phyloP scores from a whole-genome alignment of 345 rosid species.

The Syzygium aromaticum region DNA sequence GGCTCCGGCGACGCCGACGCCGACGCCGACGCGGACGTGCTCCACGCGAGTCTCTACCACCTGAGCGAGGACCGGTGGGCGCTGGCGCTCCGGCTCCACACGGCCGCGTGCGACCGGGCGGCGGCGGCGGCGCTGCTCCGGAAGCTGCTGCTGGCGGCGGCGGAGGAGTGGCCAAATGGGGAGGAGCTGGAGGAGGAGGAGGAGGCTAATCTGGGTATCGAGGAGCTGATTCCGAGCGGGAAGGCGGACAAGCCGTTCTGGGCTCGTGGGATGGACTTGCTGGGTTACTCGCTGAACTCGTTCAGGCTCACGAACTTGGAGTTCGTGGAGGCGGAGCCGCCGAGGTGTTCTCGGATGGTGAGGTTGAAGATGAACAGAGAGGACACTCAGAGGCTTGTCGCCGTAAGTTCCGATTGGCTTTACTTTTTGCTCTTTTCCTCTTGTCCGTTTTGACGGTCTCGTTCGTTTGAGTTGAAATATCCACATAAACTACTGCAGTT shows the following conservation, averaged over 20 bases:
- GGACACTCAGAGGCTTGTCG: conserved; percentile 39
- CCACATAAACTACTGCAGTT: too few relatives aligned
- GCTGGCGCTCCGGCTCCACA: conserved; percentile 54
- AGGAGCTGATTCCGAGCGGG: conserved; percentile 65
- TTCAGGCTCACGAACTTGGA: conserved; percentile 51
- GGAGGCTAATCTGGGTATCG: conserved; percentile 47
- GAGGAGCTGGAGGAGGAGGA: conserved; percentile 1
- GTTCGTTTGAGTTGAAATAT: too few relatives aligned
- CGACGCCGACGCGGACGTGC: conserved; percentile 19
- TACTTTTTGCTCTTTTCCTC: neutral
- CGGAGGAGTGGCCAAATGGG: conserved; percentile 6
- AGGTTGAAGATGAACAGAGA: conserved; percentile 40
- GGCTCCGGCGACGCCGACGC: conserved; percentile 8
- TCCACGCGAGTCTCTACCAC: conserved; percentile 43
- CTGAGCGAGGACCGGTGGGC: conserved; percentile 31
- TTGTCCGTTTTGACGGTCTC: neutral
- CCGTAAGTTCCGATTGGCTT: conserved; percentile 18
- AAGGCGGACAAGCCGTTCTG: conserved; percentile 68
- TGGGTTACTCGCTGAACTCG: conserved; percentile 84
- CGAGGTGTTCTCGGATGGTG: conserved; percentile 42
- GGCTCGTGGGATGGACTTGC: conserved; percentile 84
- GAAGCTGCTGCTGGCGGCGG: conserved; percentile 30
- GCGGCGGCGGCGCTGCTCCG: conserved; percentile 50
- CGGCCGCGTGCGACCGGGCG: conserved; percentile 63
- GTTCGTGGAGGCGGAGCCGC: conserved; percentile 36